Conservation (phyloP, 31 red algal genomes). For the Odonthalia washingtoniensis region DNA sequence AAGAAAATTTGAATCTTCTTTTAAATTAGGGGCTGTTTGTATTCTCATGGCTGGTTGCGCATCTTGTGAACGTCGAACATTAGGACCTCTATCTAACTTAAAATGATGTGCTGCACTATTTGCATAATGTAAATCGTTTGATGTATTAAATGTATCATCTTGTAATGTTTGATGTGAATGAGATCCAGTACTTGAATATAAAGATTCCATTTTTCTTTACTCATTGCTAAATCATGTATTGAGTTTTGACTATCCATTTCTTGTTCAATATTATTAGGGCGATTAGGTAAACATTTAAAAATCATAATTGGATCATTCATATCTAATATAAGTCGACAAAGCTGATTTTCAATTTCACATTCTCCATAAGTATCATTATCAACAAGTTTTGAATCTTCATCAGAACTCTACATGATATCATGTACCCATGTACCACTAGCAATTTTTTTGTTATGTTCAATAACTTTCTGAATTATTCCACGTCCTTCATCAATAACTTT, state of each 20-base stretch:
- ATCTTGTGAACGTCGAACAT: too few species aligned
- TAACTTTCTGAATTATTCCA: background rate
- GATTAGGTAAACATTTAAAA: constrained; percentile 56
- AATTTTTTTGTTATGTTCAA: constrained; percentile 62
- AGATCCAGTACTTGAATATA: constrained; percentile 54
- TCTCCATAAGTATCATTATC: constrained; percentile 3
- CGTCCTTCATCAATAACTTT: background rate
- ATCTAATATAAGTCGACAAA: constrained; percentile 74
- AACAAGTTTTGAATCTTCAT: constrained; percentile 39
- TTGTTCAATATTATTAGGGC: too few species aligned
- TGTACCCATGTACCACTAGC: constrained; percentile 68
- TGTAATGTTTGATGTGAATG: constrained; percentile 56
- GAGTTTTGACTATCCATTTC: background rate
- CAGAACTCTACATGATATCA: constrained; percentile 78
- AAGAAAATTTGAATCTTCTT: constrained; percentile 50
- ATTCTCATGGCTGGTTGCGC: constrained; percentile 80
- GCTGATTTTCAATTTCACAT: background rate
- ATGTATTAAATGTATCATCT: constrained; percentile 80
- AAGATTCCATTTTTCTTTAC: background rate
- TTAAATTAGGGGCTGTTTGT: constrained; percentile 52
- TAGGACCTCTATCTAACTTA: constrained; percentile 71
- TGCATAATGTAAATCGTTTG: constrained; percentile 87
- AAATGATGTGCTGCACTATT: constrained; percentile 60
- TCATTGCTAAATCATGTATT: background rate
- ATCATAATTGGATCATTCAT: constrained; percentile 81